These are phyloP conservation scores for Isoetes engelmannii DNA, from an alignment of 83 land plant species.

Conservation along the genomic window DNA sequence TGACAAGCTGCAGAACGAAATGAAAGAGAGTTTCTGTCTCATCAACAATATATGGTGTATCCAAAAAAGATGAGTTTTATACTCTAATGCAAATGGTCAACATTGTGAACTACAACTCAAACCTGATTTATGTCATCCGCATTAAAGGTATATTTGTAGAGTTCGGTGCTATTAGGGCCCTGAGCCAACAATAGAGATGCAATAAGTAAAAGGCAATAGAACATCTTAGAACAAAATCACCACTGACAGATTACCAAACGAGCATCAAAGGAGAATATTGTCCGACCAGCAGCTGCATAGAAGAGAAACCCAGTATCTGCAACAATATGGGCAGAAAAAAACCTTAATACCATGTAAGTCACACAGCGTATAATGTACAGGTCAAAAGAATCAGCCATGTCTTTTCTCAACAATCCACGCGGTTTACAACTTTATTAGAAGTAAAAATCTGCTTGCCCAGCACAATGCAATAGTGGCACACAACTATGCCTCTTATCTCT, in stretches of 20 bases:
- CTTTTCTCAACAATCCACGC: too few relatives aligned
- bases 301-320: slow-evolving; percentile 12
- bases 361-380: too few relatives aligned
- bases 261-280: slow-evolving; percentile 19
- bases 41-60: neutral
- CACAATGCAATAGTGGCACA: too few relatives aligned
- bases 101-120: neutral
- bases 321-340: neutral
- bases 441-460: too few relatives aligned
- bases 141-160: slow-evolving; percentile 18
- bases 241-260: slow-evolving; percentile 17
- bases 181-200: slow-evolving; percentile 7
- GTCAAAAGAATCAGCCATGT: too few relatives aligned
- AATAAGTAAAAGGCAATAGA: neutral
- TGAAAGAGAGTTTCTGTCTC: slow-evolving; percentile 2
- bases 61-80: neutral
- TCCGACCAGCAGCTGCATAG: slow-evolving; percentile 22
- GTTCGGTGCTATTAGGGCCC: slow-evolving; percentile 19
- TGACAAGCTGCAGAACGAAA: slow-evolving; percentile 1
- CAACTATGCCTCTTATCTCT: too few relatives aligned
- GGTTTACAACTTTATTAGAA: too few relatives aligned
- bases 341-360: too few relatives aligned
- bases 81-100: too few relatives aligned
- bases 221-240: neutral
- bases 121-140: slow-evolving; percentile 29